Evolutionary conservation across 164 flowering plant genomes (phyloP), one percentile per base, ranked within the genome.

Genomic region (Sextonia rubra): DNA sequence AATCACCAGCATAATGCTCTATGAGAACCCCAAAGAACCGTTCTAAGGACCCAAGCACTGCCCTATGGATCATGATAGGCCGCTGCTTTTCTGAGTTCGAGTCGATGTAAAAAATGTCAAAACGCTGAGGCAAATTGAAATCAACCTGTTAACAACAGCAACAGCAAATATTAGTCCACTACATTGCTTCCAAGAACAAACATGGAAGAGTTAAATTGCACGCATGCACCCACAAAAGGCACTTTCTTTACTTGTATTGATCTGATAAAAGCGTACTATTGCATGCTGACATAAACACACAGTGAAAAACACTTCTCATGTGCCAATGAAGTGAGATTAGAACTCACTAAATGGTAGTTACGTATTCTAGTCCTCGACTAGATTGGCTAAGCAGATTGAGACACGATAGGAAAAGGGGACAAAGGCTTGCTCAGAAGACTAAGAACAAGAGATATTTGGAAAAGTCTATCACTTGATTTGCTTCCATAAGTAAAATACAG

Each of bases 1-100:
- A 93, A 76, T 95, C 98, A 15, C 98, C 98, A 27, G 94, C 98
- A 81, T 91, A 95, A 77, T 93, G 91, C 81, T 95, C 99, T 73
- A 95, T 89, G 47, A 95, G 93, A 25, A 95, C 90, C 30, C 98
- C 99, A 77, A 95, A 93, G 76, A 93, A 93, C 12, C 98, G 85
- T 80, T 93, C 99, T 77, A 93, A 78, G 55, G 99, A 95, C 77
- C 99, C 99, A 79, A 95, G 96, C 75, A 95, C 88, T 12, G 99
- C 99, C 79, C 99, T 85, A 60, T 95, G 99, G 65, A 95, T 95
- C 97, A 95, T 89, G 64, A 95, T 93, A 23, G 98, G 99, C 14
- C 89, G 85, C 84, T 88, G 85, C 84, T 86, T 95, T 74, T 89
- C 92, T 9, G 86, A 83, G 73, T 86, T 82, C 3, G 97, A 87